Base-by-base conservation (phyloP, 2,329 filamentous ascomycete species). In the Colletotrichum scovillei region DNA sequence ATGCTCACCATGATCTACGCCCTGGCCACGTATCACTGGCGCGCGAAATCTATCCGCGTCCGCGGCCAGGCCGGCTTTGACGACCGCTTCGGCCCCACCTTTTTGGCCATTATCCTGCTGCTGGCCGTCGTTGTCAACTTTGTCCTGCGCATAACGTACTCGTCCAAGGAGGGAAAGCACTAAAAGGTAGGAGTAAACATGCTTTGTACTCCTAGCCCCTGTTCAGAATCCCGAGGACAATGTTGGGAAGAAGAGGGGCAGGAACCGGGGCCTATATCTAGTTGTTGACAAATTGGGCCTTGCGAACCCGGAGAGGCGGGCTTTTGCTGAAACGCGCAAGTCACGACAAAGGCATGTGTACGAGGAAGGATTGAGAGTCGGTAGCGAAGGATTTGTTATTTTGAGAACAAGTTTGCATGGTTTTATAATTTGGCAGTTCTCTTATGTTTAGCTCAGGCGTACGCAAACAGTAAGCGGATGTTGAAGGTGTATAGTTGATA, bases 1-100 rank as follows among this genome's bases (percentile, higher is more conserved):
- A 96, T 99, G 91, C 90, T 93, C 66, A 94, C 95, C 57, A 98
- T 99, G 95, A 86, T 97, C 55, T 99, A 99, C 82, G 97, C 97
- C 6, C 87, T 99, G 12, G 89, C 95, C 74, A 98, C 96, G 38
- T 99, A 98, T 85, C 97, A 99, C 83, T 99, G 97, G 97, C 89
- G 97, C 75, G 97, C 97, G 30, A 95, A 94, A 84, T 97, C 94
- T 76, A 99, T 99, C 81, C 88, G 97, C 71, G 90, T 94, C 84
- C 90, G 96, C 76, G 97, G 97, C 9, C 95, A 98, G 87, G 94
- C 95, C 67, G 97, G 97, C 26, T 98, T 99, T 81, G 97, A 99
- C 82, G 97, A 99, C 86, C 91, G 95, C 55, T 95, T 98, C 79
- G 97, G 97, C 8, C 97, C 97, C 5, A 98, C 95, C 0, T 90